phyloP scores from a whole-genome alignment of 1,139 yeast genomes.

The Sugiyamaella japonica region DNA sequence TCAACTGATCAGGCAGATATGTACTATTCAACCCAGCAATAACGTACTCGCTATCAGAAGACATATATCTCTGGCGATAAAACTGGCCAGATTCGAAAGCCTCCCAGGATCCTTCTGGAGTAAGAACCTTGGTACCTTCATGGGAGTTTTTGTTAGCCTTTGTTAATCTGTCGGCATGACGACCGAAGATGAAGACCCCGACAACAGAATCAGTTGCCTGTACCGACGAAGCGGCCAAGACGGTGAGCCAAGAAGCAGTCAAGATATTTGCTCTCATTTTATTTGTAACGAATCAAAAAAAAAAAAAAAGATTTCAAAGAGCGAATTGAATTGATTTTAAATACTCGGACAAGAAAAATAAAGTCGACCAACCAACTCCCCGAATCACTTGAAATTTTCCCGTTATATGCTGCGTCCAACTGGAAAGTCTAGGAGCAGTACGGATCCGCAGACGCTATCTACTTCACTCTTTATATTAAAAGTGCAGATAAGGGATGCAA shows the following conservation, averaged over 20 bases:
- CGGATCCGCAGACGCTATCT: not conserved
- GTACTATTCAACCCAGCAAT: constrained; percentile 35
- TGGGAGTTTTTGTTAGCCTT: constrained; percentile 43
- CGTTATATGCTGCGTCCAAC: not conserved
- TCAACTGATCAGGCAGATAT: constrained; percentile 38
- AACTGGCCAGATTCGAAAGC: constrained; percentile 43
- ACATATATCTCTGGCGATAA: constrained; percentile 46
- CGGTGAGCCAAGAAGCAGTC: constrained; percentile 1
- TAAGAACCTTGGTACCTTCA: constrained; percentile 40
- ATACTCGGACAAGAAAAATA: not conserved
- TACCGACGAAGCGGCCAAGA: constrained; percentile 17
- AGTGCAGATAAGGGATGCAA: not conserved
- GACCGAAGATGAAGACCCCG: constrained; percentile 47
- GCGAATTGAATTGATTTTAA: too few species aligned
- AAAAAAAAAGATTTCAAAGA: too few species aligned
- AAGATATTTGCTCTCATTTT: constrained; percentile 8
- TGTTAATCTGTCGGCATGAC: constrained; percentile 49
- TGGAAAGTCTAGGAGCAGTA: not conserved
- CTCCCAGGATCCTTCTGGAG: constrained; percentile 45
- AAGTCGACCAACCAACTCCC: not conserved
- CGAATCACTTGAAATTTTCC: not conserved
- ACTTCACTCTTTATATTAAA: not conserved
- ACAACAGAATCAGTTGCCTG: constrained; percentile 27
- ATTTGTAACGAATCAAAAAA: not conserved
- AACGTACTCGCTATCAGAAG: constrained; percentile 33